Evolutionary conservation across 2,329 filamentous ascomycete species (phyloP).

Genomic region (Fusarium acutatum): DNA sequence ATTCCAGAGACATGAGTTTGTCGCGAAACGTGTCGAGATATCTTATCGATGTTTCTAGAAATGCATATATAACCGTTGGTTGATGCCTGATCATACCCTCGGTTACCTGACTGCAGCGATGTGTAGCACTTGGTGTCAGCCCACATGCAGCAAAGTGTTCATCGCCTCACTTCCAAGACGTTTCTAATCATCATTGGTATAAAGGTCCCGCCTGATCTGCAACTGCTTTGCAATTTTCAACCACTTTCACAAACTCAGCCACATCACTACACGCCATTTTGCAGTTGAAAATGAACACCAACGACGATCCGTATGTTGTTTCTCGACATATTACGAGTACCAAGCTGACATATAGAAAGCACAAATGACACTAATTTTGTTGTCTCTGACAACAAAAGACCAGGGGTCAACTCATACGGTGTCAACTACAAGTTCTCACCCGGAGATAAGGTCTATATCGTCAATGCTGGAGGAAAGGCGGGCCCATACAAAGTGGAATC

Average conservation of each 20-base stretch:
- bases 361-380: not conserved
- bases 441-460: not conserved
- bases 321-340: no score
- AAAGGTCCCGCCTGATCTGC: not conserved
- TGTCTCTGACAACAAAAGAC: not conserved
- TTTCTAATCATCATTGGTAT: not conserved
- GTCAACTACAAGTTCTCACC: not conserved
- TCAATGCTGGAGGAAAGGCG: not conserved
- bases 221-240: not conserved
- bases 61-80: not conserved
- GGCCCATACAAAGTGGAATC: not conserved
- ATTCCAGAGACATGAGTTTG: not conserved
- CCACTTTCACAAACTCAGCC: not conserved
- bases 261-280: not conserved
- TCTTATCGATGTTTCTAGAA: not conserved
- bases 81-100: not conserved
- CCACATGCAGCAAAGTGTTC: not conserved
- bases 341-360: not conserved
- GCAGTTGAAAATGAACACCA: not conserved
- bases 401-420: not conserved
- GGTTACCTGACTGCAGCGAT: not conserved
- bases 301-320: not conserved
- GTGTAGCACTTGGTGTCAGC: not conserved
- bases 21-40: not conserved
- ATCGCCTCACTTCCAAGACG: not conserved